Base-by-base conservation (phyloP, 1,139 yeast species). In the Yamadazyma spencermartinsiae region DNA sequence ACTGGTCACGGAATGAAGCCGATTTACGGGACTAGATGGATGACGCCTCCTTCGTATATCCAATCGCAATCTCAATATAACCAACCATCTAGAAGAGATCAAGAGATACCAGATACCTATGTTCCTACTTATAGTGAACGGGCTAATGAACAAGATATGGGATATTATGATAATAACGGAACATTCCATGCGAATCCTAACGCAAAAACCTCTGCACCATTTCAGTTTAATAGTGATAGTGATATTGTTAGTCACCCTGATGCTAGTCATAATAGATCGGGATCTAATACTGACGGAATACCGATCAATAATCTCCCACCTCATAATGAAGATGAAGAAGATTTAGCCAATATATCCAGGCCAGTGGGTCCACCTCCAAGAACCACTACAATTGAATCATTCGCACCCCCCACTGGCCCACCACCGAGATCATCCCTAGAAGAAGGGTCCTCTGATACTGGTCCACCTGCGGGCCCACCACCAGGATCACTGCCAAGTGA, bases 31-130 rank as follows among this genome's bases (percentile, higher is more conserved):
- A 88, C 97, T 1, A 79, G 87, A 8, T 89, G 96, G 94, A 76
- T 89, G 73, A 83, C 95, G 0, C 96, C 96, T 3, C 96, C 96
- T 0, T 72, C 85, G n/a, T 88, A 89, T 56, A 62, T 73, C 43
- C 92, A 84, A 52, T 77, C 92, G 3, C 88, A 86, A 51, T 70
- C 68, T 40, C 82, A 79, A 41, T 79, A 82, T 50, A 70, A 72
- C 35, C 73, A 67, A 39, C 71, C 73, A 0, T 55, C 58, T 20
- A 49, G 51, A 27, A 52, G 68, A 27, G 66, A 72, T 34, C 64
- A 63, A 0, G 73, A 60, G 16, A 53, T 60, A 41, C 68, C 67
- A 1, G 54, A 60, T 31, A 61, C 69, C 7, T 68, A 70, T 44
- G 86, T 83, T 0, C 94, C 94, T 0, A 71, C 82, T 7, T 85